phyloP scores from a whole-genome alignment of 2,329 filamentous ascomycete species.

The Bipolaris oryzae region DNA sequence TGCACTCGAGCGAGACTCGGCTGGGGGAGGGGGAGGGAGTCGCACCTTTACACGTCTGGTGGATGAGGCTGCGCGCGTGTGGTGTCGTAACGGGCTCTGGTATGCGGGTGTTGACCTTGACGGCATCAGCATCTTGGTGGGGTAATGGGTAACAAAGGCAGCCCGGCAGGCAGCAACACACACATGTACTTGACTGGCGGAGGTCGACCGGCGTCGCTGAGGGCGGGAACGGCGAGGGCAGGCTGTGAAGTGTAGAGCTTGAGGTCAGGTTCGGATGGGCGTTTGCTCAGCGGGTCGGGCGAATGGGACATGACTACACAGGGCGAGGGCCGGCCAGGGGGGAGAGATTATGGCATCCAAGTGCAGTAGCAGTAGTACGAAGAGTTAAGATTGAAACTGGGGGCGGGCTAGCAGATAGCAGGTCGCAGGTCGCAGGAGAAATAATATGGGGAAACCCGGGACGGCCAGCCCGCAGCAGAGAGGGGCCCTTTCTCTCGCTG shows the following conservation, averaged over 20 bases:
- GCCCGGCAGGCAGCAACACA: slow-evolving; percentile 22
- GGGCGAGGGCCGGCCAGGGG: slow-evolving; percentile 1
- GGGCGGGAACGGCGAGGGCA: slow-evolving; percentile 53
- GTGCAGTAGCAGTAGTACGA: not conserved
- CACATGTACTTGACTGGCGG: slow-evolving; percentile 58
- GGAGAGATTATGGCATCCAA: too few relatives aligned
- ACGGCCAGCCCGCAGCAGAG: slow-evolving; percentile 7
- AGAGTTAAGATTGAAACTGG: slow-evolving; percentile 10
- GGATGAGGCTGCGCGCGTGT: slow-evolving; percentile 65
- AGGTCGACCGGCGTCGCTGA: slow-evolving; percentile 49
- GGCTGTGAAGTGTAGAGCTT: slow-evolving; percentile 56
- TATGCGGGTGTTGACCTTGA: slow-evolving; percentile 63
- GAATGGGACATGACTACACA: slow-evolving; percentile 24
- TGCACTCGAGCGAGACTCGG: not conserved
- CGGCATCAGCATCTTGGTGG: slow-evolving; percentile 34
- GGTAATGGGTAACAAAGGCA: slow-evolving; percentile 30
- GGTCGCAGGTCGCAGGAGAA: slow-evolving; percentile 13
- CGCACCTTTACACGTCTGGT: slow-evolving; percentile 67
- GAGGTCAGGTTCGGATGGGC: slow-evolving; percentile 28
- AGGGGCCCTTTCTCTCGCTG: slow-evolving; percentile 13
- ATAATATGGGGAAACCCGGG: slow-evolving; percentile 24
- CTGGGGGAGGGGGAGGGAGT: not conserved
- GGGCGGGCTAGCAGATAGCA: slow-evolving; percentile 10
- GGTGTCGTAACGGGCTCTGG: slow-evolving; percentile 69
- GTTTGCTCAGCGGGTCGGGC: slow-evolving; percentile 25